Evolutionary conservation across 352 stramenopile genomes (phyloP).

Genomic region (Thalassiosira allenii): DNA sequence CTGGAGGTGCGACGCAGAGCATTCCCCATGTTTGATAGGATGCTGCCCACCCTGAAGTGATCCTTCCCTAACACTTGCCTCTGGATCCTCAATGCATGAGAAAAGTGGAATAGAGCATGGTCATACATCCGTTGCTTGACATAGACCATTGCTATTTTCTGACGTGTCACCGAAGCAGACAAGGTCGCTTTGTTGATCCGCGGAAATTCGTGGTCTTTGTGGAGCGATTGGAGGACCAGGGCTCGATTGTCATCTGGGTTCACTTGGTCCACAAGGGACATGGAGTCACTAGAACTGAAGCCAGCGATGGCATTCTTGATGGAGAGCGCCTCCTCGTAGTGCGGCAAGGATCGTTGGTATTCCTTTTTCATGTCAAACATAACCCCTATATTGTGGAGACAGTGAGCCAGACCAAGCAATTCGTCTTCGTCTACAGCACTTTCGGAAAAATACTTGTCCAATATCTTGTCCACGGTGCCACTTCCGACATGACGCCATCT

Average conservation of each 20-base stretch:
- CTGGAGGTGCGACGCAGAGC: conserved; percentile 32
- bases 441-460: conserved; percentile 56
- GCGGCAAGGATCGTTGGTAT: conserved; percentile 58
- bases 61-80: conserved; percentile 61
- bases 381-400: conserved; percentile 64
- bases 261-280: conserved; percentile 10
- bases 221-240: conserved; percentile 48
- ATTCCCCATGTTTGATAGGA: conserved; percentile 62
- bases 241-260: conserved; percentile 45
- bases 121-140: conserved; percentile 60
- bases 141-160: conserved; percentile 59
- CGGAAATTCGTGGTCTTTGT: conserved; percentile 50
- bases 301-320: conserved; percentile 66
- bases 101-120: conserved; percentile 58
- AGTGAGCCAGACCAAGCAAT: conserved; percentile 65
- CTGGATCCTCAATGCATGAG: conserved; percentile 59
- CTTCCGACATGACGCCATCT: conserved; percentile 58
- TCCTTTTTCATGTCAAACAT: conserved; percentile 69
- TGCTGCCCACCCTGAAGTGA: conserved; percentile 47
- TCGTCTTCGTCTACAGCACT: conserved; percentile 60
- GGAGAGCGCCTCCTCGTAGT: conserved; percentile 63
- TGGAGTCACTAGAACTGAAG: conserved; percentile 32
- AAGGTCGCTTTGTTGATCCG: conserved; percentile 55
- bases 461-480: conserved; percentile 56
- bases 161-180: conserved; percentile 56